Base-by-base conservation (phyloP, 768 basidiomycete species). In the Rhizopogon sp. region DNA sequence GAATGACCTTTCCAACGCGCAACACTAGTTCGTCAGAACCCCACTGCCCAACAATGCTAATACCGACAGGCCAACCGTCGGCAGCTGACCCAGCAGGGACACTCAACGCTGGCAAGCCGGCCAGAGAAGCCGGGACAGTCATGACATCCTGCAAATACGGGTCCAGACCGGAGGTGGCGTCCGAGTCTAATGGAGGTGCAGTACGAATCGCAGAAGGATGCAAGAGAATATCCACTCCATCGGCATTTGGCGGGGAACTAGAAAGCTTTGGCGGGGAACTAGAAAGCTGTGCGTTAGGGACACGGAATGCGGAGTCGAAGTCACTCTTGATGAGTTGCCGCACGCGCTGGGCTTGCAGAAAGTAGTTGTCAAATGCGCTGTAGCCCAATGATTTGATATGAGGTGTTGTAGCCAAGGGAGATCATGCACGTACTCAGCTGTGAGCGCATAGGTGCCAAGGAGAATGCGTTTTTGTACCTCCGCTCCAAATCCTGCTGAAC, bases 301-400 rank as follows among this genome's bases (percentile, higher is more conserved):
- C 67, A 0, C 75, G 72, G 71, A 98, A 94, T 37, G 87, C 79
- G 1, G 65, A 62, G 63, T 86, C 73, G 61, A 95, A 94, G 63
- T 98, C 95, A 5, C 76, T 63, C 55, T 82, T 80, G 50, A 99
- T 74, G 7, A 80, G 72, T 49, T 79, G 77, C 1, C 96, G 85
- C 9, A 98, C 81, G 33, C 84, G 79, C 58, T 93, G 88, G 0
- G 96, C 95, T 73, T 96, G 93, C 5, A 98, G 77, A 67, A 93
- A 99, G 69, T 96, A 98, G 64, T 96, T 98, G 71, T 98, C 89
- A 65, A 94, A 98, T n/a, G 93, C 93, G 55, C 93, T 98, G 62
- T 6, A 40, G 35, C 42, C 25, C 53, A 37, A 47, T 45, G 29
- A 14, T 33, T 40, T 47, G 43, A 20, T 14, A 22, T 16, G 44